Evolutionary conservation across 345 rosid genomes (phyloP), one percentile per base, ranked within the genome.

Genomic region (Salix caprea): DNA sequence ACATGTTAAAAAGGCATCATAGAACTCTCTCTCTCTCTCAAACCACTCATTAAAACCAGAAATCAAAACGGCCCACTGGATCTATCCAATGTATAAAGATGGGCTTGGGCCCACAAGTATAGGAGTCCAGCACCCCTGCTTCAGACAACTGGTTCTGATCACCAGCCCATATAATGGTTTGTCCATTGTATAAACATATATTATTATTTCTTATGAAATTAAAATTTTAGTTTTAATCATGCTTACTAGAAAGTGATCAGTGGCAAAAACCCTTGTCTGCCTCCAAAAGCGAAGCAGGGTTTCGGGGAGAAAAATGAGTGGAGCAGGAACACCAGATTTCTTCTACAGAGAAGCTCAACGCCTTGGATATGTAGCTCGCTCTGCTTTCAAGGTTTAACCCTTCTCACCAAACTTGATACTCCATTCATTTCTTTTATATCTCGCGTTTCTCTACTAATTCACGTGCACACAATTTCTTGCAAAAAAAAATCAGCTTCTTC

Each of bases 331-430:
- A 16, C 93, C 99, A 2, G 99, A 96, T 84, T 96, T 96, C 92
- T 96, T 89, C 89, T 91, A 91, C 82, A 89, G 97, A 84, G 98
- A 96, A 84, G 99, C 99, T 76, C 97, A 87, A 82, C 96, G 97
- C 74, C 97, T 93, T 67, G 99, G 99, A 82, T 96, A 96, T 79
- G 93, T 90, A 11, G 98, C 97, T 78, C 97, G 98, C 74, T 95
- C 98, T 76, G 99, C 98, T 82, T 95, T 95, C 89, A 95, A 95
- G 96, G 99, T 89, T 46, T 23, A 26, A 34, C 7, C 65, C 66
- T 56, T 28, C 0, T 39, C 64, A 4, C 40, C 21, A 15, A 52
- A 24, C 52, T 61, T 60, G 14, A 58, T 40, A 39, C 34, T 37
- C 62, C 75, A 32, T 54, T 39, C 1, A 26, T 30, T 62, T 70